Conservation (phyloP, 331 rosid genomes). For the Cydonia oblonga region DNA sequence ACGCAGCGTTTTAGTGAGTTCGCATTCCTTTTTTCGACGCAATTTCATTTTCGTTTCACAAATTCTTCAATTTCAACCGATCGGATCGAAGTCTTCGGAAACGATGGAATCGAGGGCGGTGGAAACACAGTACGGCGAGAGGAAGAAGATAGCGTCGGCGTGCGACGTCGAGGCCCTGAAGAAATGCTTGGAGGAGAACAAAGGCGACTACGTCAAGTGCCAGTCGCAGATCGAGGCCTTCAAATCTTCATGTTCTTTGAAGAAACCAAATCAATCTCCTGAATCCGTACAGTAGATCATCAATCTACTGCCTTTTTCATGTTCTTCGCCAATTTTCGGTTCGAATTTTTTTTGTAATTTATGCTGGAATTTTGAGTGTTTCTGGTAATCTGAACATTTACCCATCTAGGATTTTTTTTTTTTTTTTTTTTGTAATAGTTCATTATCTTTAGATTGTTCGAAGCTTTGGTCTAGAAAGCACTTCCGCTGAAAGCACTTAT, state of each 20-base stretch:
- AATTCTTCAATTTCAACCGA: background rate
- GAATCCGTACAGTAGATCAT: conserved; percentile 11
- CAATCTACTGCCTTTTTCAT: background rate
- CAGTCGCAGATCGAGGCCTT: conserved; percentile 74
- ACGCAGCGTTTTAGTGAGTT: background rate
- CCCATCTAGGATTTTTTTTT: conserved; percentile 8
- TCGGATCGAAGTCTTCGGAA: background rate
- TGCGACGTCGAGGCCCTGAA: conserved; percentile 83
- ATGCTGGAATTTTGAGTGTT: background rate
- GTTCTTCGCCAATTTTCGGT: background rate
- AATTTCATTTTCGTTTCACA: background rate
- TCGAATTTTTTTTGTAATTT: background rate
- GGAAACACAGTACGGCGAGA: conserved; percentile 9
- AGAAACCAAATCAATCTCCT: conserved; percentile 40
- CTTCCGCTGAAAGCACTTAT: too few species aligned
- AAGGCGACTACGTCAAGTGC: conserved; percentile 70
- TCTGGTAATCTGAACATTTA: background rate
- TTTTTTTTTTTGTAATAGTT: background rate
- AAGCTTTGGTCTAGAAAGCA: background rate
- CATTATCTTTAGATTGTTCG: background rate
- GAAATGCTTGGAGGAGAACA: conserved; percentile 83
- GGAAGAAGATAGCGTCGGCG: conserved; percentile 32
- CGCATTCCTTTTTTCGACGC: background rate
- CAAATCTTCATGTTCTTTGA: conserved; percentile 57
- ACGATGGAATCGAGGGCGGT: conserved; percentile 33